Base-by-base conservation (phyloP, 371 early-diverging fungal species). In the Mortierella sp. region DNA sequence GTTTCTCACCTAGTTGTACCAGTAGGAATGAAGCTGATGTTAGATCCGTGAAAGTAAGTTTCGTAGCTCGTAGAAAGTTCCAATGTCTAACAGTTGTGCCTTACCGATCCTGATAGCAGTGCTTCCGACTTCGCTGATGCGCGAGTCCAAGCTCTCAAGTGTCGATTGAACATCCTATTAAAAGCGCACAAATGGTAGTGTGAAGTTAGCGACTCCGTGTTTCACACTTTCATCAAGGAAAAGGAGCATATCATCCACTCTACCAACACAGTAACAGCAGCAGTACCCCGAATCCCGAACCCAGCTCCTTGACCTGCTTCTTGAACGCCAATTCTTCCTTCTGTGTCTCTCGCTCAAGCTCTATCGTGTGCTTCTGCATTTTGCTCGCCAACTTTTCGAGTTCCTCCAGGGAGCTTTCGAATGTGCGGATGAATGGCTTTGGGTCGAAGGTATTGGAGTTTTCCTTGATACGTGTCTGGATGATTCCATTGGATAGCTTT, bases 21-120 rank as follows among this genome's bases (percentile, higher is more conserved):
- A 27, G 14, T 58, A 32, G 18, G 27, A 63, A 74, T 60, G 49
- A 12, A 44, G 2, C 32, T 29, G 24, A 54, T 46, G 38, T 38
- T 27, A 68, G 70, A 5, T 27, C 12, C 11, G 21, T 11, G 29
- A 27, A 46, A 46, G 14, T 3, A 11, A 35, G 60, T 11, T 46
- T 46, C 41, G n/a, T 54, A 46, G 46, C 24, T 71, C 21, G 43
- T 7, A 32, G 16, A 63, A 18, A 35, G 16, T 14, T 63, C 6
- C 38, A 32, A 24, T 21, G 29, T 27, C n/a, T 8, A 18, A 35
- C 10, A 21, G 4, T 51, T 38, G 14, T 21, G 48, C 32, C 72
- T 56, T 86, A 89, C 98, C 99, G 74, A 99, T 97, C 70, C 97
- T 93, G 51, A 98, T 94, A n/a, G 98, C 97, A 14, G 97, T 97